Base-by-base conservation (phyloP, 345 rosid genomes). In the Pistacia vera region DNA sequence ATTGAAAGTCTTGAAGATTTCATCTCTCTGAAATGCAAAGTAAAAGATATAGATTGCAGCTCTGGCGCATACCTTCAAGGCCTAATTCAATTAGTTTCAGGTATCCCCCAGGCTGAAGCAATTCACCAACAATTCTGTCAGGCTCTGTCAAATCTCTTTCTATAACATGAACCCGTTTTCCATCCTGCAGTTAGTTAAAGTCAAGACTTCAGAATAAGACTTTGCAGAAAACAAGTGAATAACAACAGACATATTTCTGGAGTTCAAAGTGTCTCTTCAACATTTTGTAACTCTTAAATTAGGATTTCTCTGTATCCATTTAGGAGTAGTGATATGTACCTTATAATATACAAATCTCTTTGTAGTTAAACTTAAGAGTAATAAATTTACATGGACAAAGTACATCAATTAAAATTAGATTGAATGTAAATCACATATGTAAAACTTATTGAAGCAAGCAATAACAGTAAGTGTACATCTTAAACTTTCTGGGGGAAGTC, bases 61-160 rank as follows among this genome's bases (percentile, higher is more conserved):
- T 62, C 58, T 57, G 22, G 11, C 63, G 3, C 66, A 30, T 81
- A 85, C 88, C 90, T 44, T 85, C 72, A 66, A 87, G 89, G 6
- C 90, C 90, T 62, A 85, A 82, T 63, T 85, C 86, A 33, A 81
- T 66, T 46, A 85, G 51, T 81, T 83, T 85, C 72, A 85, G 80
- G 80, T 81, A 83, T 46, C 91, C 89, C 74, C 87, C 89, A 1
- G 91, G 91, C 77, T 88, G 91, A 66, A 85, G 82, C 72, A 85
- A 57, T 60, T 85, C 91, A 68, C 89, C 91, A 7, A 85, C 88
- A 25, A 85, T 83, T 44, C 89, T 80, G 28, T 87, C 88, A 22
- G 83, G 89, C 72, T 87, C 85, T 0, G 83, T 82, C 80, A 83
- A 59, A 49, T 88, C 91, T 85, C 91, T 88, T 77, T 88, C 89